Percentiles rank a stretch among this genome's conserved stretches.
Conservation (phyloP, 2,329 filamentous ascomycete species). For the Torrubiellomyces zombiae region DNA sequence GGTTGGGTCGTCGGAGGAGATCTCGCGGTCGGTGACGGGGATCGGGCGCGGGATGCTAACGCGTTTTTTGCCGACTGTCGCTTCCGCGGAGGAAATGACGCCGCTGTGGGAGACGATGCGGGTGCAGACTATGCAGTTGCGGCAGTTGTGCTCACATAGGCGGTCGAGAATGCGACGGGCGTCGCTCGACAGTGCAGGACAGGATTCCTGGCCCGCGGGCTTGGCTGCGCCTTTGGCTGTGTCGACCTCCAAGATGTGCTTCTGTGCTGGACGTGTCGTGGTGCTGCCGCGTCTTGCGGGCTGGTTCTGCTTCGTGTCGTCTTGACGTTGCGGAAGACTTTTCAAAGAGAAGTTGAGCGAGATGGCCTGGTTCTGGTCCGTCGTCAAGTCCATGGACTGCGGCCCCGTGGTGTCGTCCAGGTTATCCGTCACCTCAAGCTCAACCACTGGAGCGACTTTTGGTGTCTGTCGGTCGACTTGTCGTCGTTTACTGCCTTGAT, state of each 20-base stretch:
- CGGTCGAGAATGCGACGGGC: conserved; percentile 35
- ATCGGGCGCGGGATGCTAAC: conserved; percentile 47
- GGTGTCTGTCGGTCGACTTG: conserved; percentile 1
- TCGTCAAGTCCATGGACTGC: conserved; percentile 16
- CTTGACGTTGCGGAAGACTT: conserved; percentile 3
- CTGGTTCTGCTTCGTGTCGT: conserved; percentile 10
- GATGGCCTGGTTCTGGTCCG: conserved; percentile 17
- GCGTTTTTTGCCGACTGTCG: conserved; percentile 33
- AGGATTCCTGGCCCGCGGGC: conserved; percentile 13
- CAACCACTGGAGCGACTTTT: conserved; percentile 5
- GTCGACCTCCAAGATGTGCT: conserved; percentile 9
- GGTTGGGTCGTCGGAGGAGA: conserved; percentile 32
- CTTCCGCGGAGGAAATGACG: conserved; percentile 19
- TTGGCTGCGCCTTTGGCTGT: conserved; percentile 9
- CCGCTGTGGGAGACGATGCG: conserved; percentile 32
- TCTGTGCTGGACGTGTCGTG: conserved; percentile 12
- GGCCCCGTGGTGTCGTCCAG: conserved; percentile 19
- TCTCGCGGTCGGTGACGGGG: conserved; percentile 45
- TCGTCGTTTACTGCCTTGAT: conserved; percentile 26
- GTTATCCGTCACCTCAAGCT: conserved; percentile 13
- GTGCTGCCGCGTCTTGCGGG: conserved; percentile 10
- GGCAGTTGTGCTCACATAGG: conserved; percentile 36
- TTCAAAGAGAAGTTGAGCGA: conserved; percentile 14
- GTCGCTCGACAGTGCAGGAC: conserved; percentile 32
- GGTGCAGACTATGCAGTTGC: conserved; percentile 40